Percentiles rank a stretch among this genome's conserved stretches.
phyloP scores from a whole-genome alignment of 2,329 filamentous ascomycete genomes.

The Aspergillus chevalieri region DNA sequence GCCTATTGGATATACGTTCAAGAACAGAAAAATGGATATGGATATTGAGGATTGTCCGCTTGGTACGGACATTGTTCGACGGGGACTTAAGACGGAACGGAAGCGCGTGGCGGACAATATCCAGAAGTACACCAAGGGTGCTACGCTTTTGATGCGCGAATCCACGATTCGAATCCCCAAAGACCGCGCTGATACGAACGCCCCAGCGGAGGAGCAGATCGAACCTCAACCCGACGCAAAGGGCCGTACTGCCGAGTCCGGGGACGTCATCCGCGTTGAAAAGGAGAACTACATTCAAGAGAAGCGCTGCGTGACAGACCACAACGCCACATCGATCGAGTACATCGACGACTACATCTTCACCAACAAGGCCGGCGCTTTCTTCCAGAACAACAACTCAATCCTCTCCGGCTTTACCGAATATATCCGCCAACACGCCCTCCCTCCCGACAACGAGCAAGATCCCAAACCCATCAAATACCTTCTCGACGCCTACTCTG shows the following conservation, averaged over 20 bases:
- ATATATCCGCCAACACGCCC: slow-evolving; percentile 75
- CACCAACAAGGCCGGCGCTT: slow-evolving; percentile 84
- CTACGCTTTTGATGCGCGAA: slow-evolving; percentile 84
- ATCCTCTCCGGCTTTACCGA: slow-evolving; percentile 81
- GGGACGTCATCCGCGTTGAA: slow-evolving; percentile 50
- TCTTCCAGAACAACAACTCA: slow-evolving; percentile 99
- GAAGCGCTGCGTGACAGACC: slow-evolving; percentile 85
- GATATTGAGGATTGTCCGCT: slow-evolving; percentile 98
- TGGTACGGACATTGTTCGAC: slow-evolving; percentile 75
- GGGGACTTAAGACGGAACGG: slow-evolving; percentile 74
- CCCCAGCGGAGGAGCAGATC: slow-evolving; percentile 7
- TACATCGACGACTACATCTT: slow-evolving; percentile 82
- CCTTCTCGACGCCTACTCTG: slow-evolving; percentile 95
- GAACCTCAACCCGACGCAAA: slow-evolving; percentile 16
- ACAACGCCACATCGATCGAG: slow-evolving; percentile 75
- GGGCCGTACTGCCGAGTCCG: slow-evolving; percentile 26
- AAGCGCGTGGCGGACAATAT: slow-evolving; percentile 66
- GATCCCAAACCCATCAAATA: slow-evolving; percentile 58
- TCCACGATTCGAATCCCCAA: slow-evolving; percentile 59
- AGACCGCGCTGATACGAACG: slow-evolving; percentile 8
- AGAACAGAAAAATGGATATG: slow-evolving; percentile 70
- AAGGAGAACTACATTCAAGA: slow-evolving; percentile 61
- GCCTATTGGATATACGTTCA: slow-evolving; percentile 82
- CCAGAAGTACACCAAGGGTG: slow-evolving; percentile 67
- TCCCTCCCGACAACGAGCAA: slow-evolving; percentile 43